A percentile compares a stretch with the other conserved stretches of the same genome.
phyloP scores from a whole-genome alignment of 1,284 basidiomycete species.

The Puccinia horiana region DNA sequence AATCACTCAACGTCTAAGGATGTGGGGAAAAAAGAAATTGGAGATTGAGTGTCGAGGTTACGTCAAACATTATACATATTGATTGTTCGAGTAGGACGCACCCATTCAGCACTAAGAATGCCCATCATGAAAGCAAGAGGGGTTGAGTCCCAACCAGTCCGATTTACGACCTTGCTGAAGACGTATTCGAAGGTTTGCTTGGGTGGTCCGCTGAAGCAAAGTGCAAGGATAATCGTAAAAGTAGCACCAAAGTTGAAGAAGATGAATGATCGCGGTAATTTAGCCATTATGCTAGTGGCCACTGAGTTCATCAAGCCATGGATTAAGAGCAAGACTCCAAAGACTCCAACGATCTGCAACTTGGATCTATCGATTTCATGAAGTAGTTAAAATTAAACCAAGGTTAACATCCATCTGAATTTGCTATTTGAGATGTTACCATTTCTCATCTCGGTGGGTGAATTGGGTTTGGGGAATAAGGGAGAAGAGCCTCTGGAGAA shows the following conservation, averaged over 20 bases:
- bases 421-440: no score
- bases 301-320: constrained; percentile 79
- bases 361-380: constrained; percentile 55
- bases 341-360: constrained; percentile 74
- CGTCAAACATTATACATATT: not conserved
- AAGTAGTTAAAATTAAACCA: no score
- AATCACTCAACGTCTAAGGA: constrained; percentile 56
- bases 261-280: constrained; percentile 75
- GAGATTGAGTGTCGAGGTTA: not conserved
- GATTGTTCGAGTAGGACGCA: constrained; percentile 17
- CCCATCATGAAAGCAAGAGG: constrained; percentile 85
- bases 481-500: not conserved
- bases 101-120: constrained; percentile 83
- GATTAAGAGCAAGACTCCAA: constrained; percentile 69
- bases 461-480: not conserved
- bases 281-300: constrained; percentile 75
- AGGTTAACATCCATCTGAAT: no score
- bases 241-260: constrained; percentile 76
- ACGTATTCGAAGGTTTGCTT: constrained; percentile 77
- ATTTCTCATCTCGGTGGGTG: not conserved
- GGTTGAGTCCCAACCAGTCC: constrained; percentile 71
- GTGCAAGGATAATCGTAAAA: constrained; percentile 72
- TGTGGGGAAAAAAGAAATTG: not conserved
- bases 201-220: constrained; percentile 75
- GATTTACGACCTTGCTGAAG: constrained; percentile 63